Evolutionary conservation across 345 rosid genomes (phyloP).

Genomic region (Moricandia moricandioides): DNA sequence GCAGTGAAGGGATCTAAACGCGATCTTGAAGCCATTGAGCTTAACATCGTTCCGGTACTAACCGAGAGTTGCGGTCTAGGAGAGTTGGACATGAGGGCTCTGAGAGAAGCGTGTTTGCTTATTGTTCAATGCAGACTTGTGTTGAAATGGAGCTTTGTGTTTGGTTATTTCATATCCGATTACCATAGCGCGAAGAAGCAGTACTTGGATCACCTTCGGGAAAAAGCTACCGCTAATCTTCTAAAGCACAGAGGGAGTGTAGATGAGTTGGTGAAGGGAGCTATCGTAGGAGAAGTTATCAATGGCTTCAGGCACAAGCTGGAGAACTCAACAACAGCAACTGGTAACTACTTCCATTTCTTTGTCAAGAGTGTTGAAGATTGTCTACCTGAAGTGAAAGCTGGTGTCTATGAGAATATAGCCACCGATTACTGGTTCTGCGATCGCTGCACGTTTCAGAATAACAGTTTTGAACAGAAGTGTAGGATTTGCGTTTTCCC

Average conservation of each 20-base stretch:
- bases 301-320: background rate
- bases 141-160: conserved; percentile 20
- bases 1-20: background rate
- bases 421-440: background rate
- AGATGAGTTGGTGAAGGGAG: background rate
- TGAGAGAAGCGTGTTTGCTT: conserved; percentile 8
- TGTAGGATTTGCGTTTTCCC: conserved; percentile 10
- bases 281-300: background rate
- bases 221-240: background rate
- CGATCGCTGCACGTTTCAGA: conserved; percentile 1
- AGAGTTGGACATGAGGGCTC: background rate
- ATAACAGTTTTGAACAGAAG: background rate
- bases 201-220: background rate
- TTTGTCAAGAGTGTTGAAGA: conserved; percentile 10
- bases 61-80: background rate
- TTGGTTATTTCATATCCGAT: background rate
- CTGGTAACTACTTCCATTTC: background rate
- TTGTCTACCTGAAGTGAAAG: conserved; percentile 20
- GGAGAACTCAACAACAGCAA: background rate
- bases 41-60: background rate
- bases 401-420: background rate
- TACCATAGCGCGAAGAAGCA: conserved; percentile 1
- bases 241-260: background rate
- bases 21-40: background rate
- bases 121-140: conserved; percentile 15